Evolutionary conservation across 495 filamentous ascomycete genomes (phyloP).

Genomic region (Neurospora sp.): DNA sequence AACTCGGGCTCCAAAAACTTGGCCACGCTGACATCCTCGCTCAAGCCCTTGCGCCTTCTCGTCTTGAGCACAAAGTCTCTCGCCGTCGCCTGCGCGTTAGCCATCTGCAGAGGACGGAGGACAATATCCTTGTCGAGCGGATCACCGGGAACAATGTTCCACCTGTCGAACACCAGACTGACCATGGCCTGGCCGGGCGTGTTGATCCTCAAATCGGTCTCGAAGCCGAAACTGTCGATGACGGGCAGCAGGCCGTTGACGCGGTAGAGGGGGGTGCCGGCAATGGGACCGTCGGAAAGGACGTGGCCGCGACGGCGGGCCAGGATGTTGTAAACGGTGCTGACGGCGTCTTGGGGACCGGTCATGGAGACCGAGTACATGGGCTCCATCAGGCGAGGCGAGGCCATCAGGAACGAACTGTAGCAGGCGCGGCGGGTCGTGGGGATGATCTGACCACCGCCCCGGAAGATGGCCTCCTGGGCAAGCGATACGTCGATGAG

Average conservation of each 20-base stretch:
- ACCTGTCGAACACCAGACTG: slow-evolving; percentile 89
- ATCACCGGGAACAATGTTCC: slow-evolving; percentile 91
- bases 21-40: slow-evolving; percentile 88
- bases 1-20: slow-evolving; percentile 95
- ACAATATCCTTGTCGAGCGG: slow-evolving; percentile 82
- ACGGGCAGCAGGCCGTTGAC: slow-evolving; percentile 87
- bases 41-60: slow-evolving; percentile 80
- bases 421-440: slow-evolving; percentile 87
- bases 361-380: slow-evolving; percentile 88
- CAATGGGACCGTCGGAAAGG: slow-evolving; percentile 82
- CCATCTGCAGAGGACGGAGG: slow-evolving; percentile 75
- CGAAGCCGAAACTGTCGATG: slow-evolving; percentile 94
- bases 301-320: slow-evolving; percentile 86
- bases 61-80: slow-evolving; percentile 97
- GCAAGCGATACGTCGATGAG: slow-evolving; percentile 86
- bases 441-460: slow-evolving; percentile 94
- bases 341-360: slow-evolving; percentile 82
- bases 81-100: slow-evolving; percentile 74
- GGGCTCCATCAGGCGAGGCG: slow-evolving; percentile 91
- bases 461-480: slow-evolving; percentile 81
- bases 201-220: slow-evolving; percentile 92
- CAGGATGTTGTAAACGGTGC: slow-evolving; percentile 82
- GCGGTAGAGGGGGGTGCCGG: slow-evolving; percentile 88
- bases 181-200: slow-evolving; percentile 88
- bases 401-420: slow-evolving; percentile 91